phyloP scores from a whole-genome alignment of 2,329 filamentous ascomycete species.

The Trichoderma koningiopsis region DNA sequence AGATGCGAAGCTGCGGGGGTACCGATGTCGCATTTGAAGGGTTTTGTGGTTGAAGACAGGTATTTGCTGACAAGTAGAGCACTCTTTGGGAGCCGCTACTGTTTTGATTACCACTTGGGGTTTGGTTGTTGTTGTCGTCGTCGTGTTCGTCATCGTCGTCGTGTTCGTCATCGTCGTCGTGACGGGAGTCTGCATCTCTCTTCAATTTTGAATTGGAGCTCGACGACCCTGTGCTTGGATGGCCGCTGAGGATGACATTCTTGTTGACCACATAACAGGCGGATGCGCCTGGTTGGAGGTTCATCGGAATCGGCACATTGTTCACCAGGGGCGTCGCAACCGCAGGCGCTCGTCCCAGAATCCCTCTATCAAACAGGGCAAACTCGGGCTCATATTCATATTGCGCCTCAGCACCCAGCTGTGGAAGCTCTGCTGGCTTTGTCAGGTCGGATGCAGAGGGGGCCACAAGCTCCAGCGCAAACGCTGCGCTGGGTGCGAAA shows the following conservation, averaged over 20 bases:
- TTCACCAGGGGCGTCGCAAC: slow-evolving; percentile 58
- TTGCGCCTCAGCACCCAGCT: slow-evolving; percentile 14
- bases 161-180: not conserved
- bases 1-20: slow-evolving; percentile 76
- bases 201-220: slow-evolving; percentile 27
- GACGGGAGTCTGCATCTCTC: not conserved
- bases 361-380: slow-evolving; percentile 59
- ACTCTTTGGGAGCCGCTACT: slow-evolving; percentile 36
- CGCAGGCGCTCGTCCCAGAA: slow-evolving; percentile 62
- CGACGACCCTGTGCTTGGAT: slow-evolving; percentile 20
- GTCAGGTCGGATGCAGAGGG: slow-evolving; percentile 29
- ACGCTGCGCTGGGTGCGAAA: slow-evolving; percentile 60
- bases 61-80: slow-evolving; percentile 83
- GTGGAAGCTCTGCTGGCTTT: not conserved
- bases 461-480: slow-evolving; percentile 63
- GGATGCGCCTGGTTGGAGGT: slow-evolving; percentile 64
- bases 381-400: slow-evolving; percentile 63
- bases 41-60: slow-evolving; percentile 74
- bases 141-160: too few relatives aligned
- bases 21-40: slow-evolving; percentile 1
- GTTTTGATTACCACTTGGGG: slow-evolving; percentile 34
- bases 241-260: slow-evolving; percentile 34
- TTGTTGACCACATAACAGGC: slow-evolving; percentile 47
- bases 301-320: slow-evolving; percentile 62
- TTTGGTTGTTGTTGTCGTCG: not conserved